Evolutionary conservation across 192 early-diverging fungal species (phyloP), one percentile per base, ranked within the genome.

Genomic region (Diversispora epigaea): DNA sequence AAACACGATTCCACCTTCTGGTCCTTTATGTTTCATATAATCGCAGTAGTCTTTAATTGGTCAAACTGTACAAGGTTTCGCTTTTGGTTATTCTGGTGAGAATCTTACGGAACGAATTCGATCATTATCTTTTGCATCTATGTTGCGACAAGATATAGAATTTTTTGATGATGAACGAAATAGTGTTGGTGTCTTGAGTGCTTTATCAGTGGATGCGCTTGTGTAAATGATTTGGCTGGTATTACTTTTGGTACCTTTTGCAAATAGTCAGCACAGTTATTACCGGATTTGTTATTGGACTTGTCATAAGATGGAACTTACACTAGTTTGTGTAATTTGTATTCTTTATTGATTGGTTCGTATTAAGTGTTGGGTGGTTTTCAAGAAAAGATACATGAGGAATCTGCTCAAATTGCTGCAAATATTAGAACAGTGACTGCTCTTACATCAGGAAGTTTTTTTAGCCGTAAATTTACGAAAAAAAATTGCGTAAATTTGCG

Each of bases 391-490:
- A 90, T 91, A 1, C 93, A 95, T 82, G 91, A 93, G 75, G 76
- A 84, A 41, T 88, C 91, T 17, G 93, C 91, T 69, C 94, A 98
- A 82, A 91, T 93, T 5, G 91, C 96, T 43, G 80, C 86, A 19
- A 90, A 92, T 68, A 91, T 98, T 40, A 92, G 93, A 58, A 98
- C 96, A 1, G 92, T 98, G 25, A 87, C 91, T 43, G 84, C 93
- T 6, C 84, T 98, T 43, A 91, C 87, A 15, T 87, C 89, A 57
- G 89, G 95, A 78, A 77, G 81, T 21, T 78, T 80, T 25, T 96
- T 98, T 77, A 87, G 89, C n/a, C n/a, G n/a, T n/a, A 68, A 69
- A 80, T 32, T 62, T 39, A 76, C 68, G n/a, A n/a, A n/a, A n/a
- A n/a, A n/a, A n/a, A n/a, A n/a, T n/a, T n/a, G n/a, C n/a, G n/a